Conservation (phyloP, 345 rosid genomes). For the Citrus sp. region DNA sequence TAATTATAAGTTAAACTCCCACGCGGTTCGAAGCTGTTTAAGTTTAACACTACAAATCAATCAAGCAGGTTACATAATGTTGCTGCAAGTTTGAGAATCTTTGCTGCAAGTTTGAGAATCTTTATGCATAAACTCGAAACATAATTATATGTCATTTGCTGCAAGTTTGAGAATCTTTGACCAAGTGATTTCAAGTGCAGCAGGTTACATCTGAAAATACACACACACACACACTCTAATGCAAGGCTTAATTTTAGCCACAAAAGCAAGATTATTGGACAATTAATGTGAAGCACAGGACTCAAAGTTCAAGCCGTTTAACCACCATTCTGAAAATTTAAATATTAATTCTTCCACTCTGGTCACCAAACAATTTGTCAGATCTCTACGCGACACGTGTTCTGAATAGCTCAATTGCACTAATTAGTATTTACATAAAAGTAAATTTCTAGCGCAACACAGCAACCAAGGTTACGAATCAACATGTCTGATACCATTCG, state of each 20-base stretch:
- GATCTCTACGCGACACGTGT: neutral
- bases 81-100: neutral
- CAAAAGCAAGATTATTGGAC: neutral
- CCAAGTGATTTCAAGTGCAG: neutral
- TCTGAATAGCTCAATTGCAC: neutral
- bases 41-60: neutral
- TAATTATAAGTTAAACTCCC: neutral
- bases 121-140: no score
- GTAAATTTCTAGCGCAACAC: no score
- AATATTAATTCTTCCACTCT: neutral
- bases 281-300: neutral
- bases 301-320: neutral
- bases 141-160: no score
- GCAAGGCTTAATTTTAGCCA: neutral
- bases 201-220: neutral
- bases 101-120: no score
- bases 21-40: neutral
- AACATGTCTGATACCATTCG: no score
- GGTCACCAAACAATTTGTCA: slow-evolving; percentile 2
- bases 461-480: no score
- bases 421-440: no score
- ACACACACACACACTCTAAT: no score
- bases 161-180: neutral
- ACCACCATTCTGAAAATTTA: neutral
- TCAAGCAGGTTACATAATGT: no score